These are phyloP conservation scores for Chamaecrista fasciculata DNA, from an alignment of 306 rosid species.

Conservation along the genomic window DNA sequence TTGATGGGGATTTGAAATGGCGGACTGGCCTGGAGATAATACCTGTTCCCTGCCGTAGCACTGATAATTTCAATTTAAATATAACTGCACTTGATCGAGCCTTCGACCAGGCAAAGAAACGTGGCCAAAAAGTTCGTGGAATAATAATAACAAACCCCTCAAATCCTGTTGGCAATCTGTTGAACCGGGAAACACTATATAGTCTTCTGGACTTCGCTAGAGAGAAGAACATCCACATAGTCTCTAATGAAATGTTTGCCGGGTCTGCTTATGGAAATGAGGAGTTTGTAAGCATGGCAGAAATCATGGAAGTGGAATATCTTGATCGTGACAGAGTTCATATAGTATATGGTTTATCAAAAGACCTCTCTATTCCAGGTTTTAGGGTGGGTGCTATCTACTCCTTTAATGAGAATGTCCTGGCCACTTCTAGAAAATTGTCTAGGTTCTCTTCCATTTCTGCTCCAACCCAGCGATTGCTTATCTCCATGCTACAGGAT, in stretches of 20 bases:
- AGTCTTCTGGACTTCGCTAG: constrained; percentile 81
- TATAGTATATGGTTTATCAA: constrained; percentile 66
- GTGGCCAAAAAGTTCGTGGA: constrained; percentile 79
- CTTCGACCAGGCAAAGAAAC: constrained; percentile 85
- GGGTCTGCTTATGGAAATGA: constrained; percentile 53
- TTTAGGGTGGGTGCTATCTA: constrained; percentile 71
- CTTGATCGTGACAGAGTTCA: constrained; percentile 76
- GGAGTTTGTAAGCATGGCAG: constrained; percentile 76
- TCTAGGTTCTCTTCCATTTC: constrained; percentile 73
- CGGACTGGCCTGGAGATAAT: constrained; percentile 70
- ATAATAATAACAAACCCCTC: constrained; percentile 79
- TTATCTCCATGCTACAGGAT: constrained; percentile 80
- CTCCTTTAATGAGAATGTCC: constrained; percentile 63
- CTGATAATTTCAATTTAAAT: constrained; percentile 65
- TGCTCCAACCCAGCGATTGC: constrained; percentile 66
- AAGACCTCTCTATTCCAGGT: constrained; percentile 80
- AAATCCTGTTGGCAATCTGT: constrained; percentile 67
- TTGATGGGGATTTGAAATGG: constrained; percentile 72
- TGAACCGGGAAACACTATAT: constrained; percentile 56
- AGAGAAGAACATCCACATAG: constrained; percentile 88
- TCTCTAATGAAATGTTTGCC: constrained; percentile 69
- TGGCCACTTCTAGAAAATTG: constrained; percentile 65
- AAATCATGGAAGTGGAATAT: constrained; percentile 64
- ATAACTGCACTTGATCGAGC: constrained; percentile 67
- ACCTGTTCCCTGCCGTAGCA: constrained; percentile 60